These are phyloP conservation scores for Musa beccarii DNA, from an alignment of 176 grass and related monocot genomes.

Conservation along the genomic window DNA sequence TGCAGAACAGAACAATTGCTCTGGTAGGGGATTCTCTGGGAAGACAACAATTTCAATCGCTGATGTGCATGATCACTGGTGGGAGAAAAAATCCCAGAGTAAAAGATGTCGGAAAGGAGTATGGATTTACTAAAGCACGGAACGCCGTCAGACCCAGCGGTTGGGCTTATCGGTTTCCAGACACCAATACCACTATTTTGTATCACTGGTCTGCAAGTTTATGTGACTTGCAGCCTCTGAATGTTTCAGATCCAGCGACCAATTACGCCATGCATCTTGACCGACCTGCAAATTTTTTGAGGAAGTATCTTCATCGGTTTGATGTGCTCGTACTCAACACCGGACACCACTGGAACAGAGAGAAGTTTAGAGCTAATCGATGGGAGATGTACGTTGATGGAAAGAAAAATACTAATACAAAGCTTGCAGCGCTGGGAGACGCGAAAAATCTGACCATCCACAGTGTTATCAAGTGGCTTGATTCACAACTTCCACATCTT, in stretches of 20 bases:
- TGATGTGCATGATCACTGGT: conserved; percentile 79
- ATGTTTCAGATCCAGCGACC: conserved; percentile 32
- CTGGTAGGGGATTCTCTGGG: conserved; percentile 91
- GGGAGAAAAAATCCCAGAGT: conserved; percentile 53
- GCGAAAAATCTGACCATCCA: conserved; percentile 71
- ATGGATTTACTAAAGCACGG: conserved; percentile 58
- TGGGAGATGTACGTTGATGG: conserved; percentile 68
- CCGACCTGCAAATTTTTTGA: conserved; percentile 65
- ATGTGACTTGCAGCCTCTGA: conserved; percentile 70
- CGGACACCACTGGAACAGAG: conserved; percentile 96
- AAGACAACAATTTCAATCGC: conserved; percentile 91
- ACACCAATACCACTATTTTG: conserved; percentile 67
- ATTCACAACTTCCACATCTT: conserved; percentile 36
- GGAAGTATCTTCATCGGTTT: conserved; percentile 48
- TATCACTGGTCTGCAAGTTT: conserved; percentile 95
- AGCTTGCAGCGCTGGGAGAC: conserved; percentile 36
- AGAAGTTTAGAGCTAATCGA: conserved; percentile 64
- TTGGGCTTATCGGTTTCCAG: conserved; percentile 77
- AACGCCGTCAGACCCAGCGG: conserved; percentile 67
- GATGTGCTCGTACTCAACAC: conserved; percentile 89
- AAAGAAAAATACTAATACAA: conserved; percentile 35
- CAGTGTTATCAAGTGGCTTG: conserved; percentile 61
- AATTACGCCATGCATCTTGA: conserved; percentile 86
- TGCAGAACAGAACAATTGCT: conserved; percentile 80
- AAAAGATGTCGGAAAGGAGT: conserved; percentile 67